These are phyloP conservation scores for Suhomyces prunicola DNA, from an alignment of 805 yeast genomes.

Conservation along the genomic window DNA sequence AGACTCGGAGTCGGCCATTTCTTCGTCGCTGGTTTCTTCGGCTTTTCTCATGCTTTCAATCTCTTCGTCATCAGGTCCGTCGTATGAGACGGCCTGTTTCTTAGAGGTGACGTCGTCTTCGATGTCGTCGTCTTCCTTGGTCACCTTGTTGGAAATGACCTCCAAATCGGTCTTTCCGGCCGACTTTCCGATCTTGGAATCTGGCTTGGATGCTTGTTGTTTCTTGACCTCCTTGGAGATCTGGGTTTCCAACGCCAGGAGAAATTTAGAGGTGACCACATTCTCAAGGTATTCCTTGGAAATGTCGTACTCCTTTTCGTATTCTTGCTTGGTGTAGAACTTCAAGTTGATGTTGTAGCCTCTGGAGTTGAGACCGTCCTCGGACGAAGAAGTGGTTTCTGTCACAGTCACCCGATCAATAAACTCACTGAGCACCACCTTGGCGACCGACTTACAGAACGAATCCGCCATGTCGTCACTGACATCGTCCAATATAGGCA, in stretches of 20 bases:
- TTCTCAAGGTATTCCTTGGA: constrained; percentile 72
- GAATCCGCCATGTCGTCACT: constrained; percentile 84
- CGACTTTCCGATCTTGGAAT: constrained; percentile 65
- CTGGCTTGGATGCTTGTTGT: constrained; percentile 53
- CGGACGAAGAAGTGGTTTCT: constrained; percentile 75
- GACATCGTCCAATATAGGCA: constrained; percentile 80
- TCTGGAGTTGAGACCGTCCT: constrained; percentile 51
- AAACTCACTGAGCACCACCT: constrained; percentile 82
- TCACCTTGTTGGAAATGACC: constrained; percentile 31
- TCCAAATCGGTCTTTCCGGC: constrained; percentile 52
- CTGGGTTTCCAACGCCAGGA: constrained; percentile 65
- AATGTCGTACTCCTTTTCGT: constrained; percentile 85
- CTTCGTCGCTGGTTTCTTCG: constrained; percentile 74
- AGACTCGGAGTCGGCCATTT: constrained; percentile 35
- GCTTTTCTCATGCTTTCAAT: constrained; percentile 84
- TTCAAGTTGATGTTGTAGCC: constrained; percentile 71
- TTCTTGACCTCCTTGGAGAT: constrained; percentile 79
- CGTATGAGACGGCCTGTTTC: constrained; percentile 88
- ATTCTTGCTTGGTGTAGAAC: constrained; percentile 75
- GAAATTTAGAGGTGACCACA: constrained; percentile 62
- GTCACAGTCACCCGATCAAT: constrained; percentile 81
- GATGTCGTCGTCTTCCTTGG: constrained; percentile 52
- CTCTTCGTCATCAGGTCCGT: constrained; percentile 94
- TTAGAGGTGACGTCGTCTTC: constrained; percentile 58
- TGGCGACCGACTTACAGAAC: constrained; percentile 87